phyloP scores from a whole-genome alignment of 163 green algal species.

The Dunaliella salina region DNA sequence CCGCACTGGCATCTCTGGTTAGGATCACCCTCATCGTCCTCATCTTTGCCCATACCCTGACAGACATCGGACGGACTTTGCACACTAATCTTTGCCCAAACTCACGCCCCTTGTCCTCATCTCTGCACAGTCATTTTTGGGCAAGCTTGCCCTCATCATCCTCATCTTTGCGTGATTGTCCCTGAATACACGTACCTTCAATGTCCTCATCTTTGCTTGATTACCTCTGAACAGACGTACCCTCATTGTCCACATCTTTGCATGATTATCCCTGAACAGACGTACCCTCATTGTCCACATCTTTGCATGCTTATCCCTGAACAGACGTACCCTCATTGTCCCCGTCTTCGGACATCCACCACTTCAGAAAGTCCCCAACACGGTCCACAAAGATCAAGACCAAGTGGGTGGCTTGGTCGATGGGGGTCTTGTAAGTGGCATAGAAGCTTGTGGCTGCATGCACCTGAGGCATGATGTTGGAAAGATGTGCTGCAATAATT shows the following conservation, averaged over 20 bases:
- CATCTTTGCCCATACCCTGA: no score
- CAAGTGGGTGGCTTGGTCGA: constrained; percentile 17
- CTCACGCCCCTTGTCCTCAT: no score
- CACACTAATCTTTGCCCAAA: no score
- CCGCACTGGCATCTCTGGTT: no score
- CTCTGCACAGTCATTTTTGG: no score
- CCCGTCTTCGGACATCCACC: background rate
- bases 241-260: background rate
- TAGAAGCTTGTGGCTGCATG: constrained; percentile 12
- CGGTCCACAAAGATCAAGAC: background rate
- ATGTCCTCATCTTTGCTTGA: background rate
- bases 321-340: background rate
- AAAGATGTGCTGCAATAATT: no score
- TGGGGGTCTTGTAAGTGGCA: constrained; percentile 23
- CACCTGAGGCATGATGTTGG: no score
- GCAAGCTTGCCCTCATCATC: background rate
- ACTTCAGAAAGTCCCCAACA: background rate
- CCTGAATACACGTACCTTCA: background rate
- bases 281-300: background rate
- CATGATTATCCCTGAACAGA: background rate
- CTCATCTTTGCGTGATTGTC: background rate
- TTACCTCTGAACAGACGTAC: background rate
- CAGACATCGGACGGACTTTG: no score
- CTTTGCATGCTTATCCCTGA: background rate
- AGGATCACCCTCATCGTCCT: no score